Evolutionary conservation across 2,329 filamentous ascomycete species (phyloP).

Genomic region (Diaporthe australafricana): DNA sequence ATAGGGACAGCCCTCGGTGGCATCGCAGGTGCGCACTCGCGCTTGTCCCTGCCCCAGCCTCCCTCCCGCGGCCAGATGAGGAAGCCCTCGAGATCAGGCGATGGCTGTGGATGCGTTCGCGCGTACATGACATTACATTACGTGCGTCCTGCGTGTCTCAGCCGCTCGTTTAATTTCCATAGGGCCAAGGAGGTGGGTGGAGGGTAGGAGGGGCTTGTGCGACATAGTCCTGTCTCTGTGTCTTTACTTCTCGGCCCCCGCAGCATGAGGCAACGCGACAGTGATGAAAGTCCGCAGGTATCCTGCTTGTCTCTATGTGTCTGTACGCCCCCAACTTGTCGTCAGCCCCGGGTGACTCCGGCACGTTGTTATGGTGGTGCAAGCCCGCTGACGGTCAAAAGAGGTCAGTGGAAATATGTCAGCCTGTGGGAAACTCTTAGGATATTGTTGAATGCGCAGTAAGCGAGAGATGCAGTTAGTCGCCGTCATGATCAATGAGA

Average conservation of each 20-base stretch:
- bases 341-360: neutral
- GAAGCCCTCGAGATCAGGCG: too few relatives aligned
- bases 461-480: slow-evolving; percentile 14
- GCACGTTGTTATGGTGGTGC: neutral
- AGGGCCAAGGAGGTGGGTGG: neutral
- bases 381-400: neutral
- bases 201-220: neutral
- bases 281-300: neutral
- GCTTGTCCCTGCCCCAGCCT: too few relatives aligned
- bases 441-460: neutral
- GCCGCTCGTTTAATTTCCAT: slow-evolving; percentile 24
- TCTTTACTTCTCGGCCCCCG: neutral
- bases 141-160: slow-evolving; percentile 25
- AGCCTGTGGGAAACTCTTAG: neutral
- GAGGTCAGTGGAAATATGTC: neutral
- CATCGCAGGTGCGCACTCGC: neutral
- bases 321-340: slow-evolving; percentile 1
- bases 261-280: slow-evolving; percentile 7
- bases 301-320: neutral
- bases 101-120: neutral
- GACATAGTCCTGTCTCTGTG: neutral
- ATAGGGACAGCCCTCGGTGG: neutral
- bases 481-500: slow-evolving; percentile 7
- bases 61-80: too few relatives aligned
- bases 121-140: neutral